Conservation (phyloP, 345 rosid species). For the Salix caprea region DNA sequence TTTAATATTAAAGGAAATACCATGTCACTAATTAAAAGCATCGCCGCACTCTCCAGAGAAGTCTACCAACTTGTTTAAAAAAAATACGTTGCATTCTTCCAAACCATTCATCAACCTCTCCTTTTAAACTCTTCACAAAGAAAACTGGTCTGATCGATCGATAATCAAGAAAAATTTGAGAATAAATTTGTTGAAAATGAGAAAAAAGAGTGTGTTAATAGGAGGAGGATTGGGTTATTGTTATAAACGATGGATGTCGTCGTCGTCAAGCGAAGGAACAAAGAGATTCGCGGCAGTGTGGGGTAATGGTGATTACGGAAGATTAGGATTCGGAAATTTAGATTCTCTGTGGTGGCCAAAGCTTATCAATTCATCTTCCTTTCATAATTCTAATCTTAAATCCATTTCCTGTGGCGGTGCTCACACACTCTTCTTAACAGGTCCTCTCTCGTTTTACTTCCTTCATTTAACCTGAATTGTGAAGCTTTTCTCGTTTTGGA, state of each 20-base stretch:
- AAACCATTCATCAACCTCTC: no score
- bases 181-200: no score
- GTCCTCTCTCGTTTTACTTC: conserved; percentile 23
- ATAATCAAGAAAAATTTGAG: no score
- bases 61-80: no score
- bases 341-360: conserved; percentile 70
- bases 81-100: no score
- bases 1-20: no score
- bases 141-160: no score
- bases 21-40: no score
- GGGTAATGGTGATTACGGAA: conserved; percentile 91
- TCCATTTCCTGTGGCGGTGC: conserved; percentile 93
- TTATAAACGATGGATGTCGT: neutral
- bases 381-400: conserved; percentile 39
- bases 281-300: conserved; percentile 65
- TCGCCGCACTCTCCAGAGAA: no score
- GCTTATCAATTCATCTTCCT: conserved; percentile 37
- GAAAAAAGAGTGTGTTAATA: no score
- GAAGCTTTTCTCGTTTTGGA: neutral
- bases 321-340: conserved; percentile 65
- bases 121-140: no score
- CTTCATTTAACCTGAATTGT: neutral
- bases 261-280: neutral
- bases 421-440: conserved; percentile 89
- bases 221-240: no score